These are phyloP conservation scores for Epipyxis sp. DNA, from an alignment of 108 stramenopile species.

Conservation along the genomic window DNA sequence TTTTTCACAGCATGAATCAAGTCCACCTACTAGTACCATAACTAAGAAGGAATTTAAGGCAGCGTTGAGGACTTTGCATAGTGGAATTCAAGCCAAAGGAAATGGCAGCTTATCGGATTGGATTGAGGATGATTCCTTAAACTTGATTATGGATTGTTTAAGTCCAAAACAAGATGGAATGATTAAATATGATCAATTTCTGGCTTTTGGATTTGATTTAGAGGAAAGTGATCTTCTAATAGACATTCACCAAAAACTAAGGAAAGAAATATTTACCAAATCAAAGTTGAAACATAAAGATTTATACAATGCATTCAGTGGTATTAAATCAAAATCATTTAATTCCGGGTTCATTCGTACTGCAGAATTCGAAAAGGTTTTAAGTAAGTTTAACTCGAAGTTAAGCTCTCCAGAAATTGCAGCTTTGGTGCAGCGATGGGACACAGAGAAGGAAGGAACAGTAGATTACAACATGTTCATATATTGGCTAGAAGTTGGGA, in stretches of 20 bases:
- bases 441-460: neutral
- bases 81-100: neutral
- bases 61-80: conserved; percentile 18
- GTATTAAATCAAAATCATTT: neutral
- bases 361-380: neutral
- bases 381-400: neutral
- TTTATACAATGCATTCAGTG: neutral
- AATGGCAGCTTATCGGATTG: neutral
- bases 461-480: neutral
- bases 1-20: neutral
- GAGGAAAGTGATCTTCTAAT: neutral
- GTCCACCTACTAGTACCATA: conserved; percentile 9
- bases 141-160: conserved; percentile 4
- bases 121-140: neutral
- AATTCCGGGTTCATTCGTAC: neutral
- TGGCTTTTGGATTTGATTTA: neutral
- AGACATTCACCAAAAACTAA: neutral
- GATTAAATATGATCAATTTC: neutral
- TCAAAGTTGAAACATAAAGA: neutral
- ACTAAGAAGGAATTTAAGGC: conserved; percentile 16
- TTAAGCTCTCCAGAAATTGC: neutral
- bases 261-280: neutral
- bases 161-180: neutral
- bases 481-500: neutral
- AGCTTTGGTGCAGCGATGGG: neutral